Percentiles rank a stretch among this genome's conserved stretches.
These are phyloP conservation scores for Spathaspora passalidarum DNA, from an alignment of 805 yeast genomes.

Conservation along the genomic window DNA sequence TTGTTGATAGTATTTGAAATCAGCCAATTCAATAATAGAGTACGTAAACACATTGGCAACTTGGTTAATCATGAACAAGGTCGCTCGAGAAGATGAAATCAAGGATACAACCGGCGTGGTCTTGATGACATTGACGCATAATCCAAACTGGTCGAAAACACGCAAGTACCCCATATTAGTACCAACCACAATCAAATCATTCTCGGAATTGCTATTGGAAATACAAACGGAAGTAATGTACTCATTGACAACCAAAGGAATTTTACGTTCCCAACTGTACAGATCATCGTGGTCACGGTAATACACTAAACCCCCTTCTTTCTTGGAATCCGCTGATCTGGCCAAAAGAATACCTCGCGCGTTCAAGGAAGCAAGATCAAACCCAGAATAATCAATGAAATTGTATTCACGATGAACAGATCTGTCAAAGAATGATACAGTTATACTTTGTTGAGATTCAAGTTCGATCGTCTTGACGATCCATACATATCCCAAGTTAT, in stretches of 20 bases:
- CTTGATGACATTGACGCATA: constrained; percentile 67
- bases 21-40: constrained; percentile 47
- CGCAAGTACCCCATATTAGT: constrained; percentile 76
- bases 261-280: constrained; percentile 68
- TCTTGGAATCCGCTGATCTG: constrained; percentile 24
- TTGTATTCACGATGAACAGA: constrained; percentile 76
- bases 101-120: constrained; percentile 70
- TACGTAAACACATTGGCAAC: constrained; percentile 37
- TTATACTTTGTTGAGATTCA: constrained; percentile 58
- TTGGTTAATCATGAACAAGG: constrained; percentile 51
- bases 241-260: constrained; percentile 56
- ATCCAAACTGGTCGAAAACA: constrained; percentile 67
- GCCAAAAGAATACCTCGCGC: constrained; percentile 64
- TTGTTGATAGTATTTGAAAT: constrained; percentile 38
- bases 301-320: constrained; percentile 43
- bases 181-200: constrained; percentile 60
- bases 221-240: constrained; percentile 66
- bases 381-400: constrained; percentile 70
- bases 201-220: constrained; percentile 15
- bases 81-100: constrained; percentile 55
- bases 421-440: constrained; percentile 83
- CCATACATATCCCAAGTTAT: constrained; percentile 78
- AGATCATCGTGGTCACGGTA: constrained; percentile 55
- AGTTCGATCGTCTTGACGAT: constrained; percentile 46
- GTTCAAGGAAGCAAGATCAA: constrained; percentile 73